phyloP scores from a whole-genome alignment of 2,329 filamentous ascomycete species.

The Sporothrix variecibatus region DNA sequence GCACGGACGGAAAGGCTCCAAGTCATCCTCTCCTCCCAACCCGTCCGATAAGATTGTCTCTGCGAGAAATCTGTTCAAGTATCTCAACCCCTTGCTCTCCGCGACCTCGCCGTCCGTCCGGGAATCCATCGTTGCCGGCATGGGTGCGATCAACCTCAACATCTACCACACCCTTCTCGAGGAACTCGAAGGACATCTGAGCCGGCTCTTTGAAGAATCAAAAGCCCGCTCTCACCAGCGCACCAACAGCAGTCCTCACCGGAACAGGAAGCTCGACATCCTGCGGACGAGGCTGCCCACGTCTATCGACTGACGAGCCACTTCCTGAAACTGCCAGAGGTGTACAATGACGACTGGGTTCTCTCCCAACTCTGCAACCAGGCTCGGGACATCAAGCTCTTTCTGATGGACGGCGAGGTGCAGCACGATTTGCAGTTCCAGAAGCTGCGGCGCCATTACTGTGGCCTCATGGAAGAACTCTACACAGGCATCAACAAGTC shows the following conservation, averaged over 20 bases:
- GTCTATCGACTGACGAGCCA: slow-evolving; percentile 93
- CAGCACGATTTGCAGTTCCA: slow-evolving; percentile 95
- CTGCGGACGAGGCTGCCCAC: slow-evolving; percentile 90
- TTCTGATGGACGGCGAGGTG: slow-evolving; percentile 91
- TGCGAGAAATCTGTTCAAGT: slow-evolving; percentile 85
- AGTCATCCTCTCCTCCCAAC: slow-evolving; percentile 51
- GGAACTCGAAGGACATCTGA: slow-evolving; percentile 83
- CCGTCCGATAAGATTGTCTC: slow-evolving; percentile 77
- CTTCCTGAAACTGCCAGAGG: slow-evolving; percentile 75
- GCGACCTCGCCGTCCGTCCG: slow-evolving; percentile 78
- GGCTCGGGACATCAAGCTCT: slow-evolving; percentile 88
- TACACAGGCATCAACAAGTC: slow-evolving; percentile 90
- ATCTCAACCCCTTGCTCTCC: slow-evolving; percentile 83
- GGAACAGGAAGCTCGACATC: slow-evolving; percentile 81
- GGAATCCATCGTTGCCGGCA: slow-evolving; percentile 84
- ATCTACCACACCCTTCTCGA: slow-evolving; percentile 90
- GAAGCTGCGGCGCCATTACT: slow-evolving; percentile 88
- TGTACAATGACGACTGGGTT: slow-evolving; percentile 87
- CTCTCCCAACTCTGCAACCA: slow-evolving; percentile 86
- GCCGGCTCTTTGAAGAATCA: slow-evolving; percentile 84
- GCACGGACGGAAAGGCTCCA: slow-evolving; percentile 81
- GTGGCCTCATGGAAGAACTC: slow-evolving; percentile 86
- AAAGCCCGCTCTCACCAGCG: slow-evolving; percentile 84
- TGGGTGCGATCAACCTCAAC: slow-evolving; percentile 93
- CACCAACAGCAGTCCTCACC: slow-evolving; percentile 76